Base-by-base conservation (phyloP, 345 rosid genomes). In the Geranium brycei region DNA sequence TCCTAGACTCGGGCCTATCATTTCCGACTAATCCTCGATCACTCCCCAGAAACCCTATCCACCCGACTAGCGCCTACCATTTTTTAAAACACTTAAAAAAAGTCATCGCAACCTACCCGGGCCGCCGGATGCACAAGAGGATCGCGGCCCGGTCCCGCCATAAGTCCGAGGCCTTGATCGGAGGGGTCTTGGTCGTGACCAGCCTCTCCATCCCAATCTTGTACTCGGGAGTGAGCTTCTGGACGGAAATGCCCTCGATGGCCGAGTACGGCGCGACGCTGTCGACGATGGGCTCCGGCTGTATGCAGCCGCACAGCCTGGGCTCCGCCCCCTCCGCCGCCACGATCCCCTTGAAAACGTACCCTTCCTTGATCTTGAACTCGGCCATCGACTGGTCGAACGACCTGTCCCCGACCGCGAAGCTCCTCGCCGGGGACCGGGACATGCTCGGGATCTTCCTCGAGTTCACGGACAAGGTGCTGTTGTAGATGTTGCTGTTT, bases 61-160 rank as follows among this genome's bases (percentile, higher is more conserved):
- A 23, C 28, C 28, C 28, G 28, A 23, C 28, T 23, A 23, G 28
- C 28, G 28, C 28, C 28, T 23, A 23, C 28, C 28, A 2, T 23
- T 23, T 23, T 23, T 23, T 23, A 23, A 2, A 23, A 23, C 2
- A 2, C 28, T 23, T 0, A 23, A 23, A 23, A 2, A 23, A 23
- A 35, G 41, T 23, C 41, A 4, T 35, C 41, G 53, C 19, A 68
- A 60, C 13, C 58, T 82, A 79, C 89, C 84, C 92, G 5, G 87
- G 87, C 17, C 84, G 78, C 67, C 83, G 79, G 62, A 84, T 76
- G 72, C 87, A 86, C 59, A 86, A 77, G 51, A 86, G 75, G 19
- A 82, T 64, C n/a, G 84, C 82, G 18, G 89, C 81, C 60, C 76
- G 84, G 40, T 84, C 82, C 38, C 71, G 78, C 87, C 89, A 86